Base-by-base conservation (phyloP, 495 filamentous ascomycete species). In the Penicillium verhagenii region DNA sequence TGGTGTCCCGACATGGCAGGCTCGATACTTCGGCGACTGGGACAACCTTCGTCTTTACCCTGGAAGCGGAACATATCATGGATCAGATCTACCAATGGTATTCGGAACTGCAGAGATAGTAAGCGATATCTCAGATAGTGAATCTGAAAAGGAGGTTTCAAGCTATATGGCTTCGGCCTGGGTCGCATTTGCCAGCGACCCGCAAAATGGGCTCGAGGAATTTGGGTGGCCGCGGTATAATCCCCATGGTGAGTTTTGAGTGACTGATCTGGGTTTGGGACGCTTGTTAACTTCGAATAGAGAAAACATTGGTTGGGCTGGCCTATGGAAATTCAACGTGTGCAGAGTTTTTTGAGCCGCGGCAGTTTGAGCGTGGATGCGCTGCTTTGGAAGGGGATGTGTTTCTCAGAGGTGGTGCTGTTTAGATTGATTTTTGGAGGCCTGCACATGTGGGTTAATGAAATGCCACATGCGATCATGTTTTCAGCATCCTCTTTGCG, bases 181-280 rank as follows among this genome's bases (percentile, higher is more conserved):
- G 79, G 75, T 71, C 3, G 71, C 76, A 1, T 83, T 85, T 54
- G 76, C 73, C 5, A 71, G 69, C 47, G 72, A 82, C 63, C 80
- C 80, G 6, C 23, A 50, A 7, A 63, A 66, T 18, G 80, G 77
- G 1, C 55, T 82, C 50, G 66, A 37, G 14, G 63, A 56, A 21
- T 68, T 72, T 48, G 72, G 72, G 8, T 78, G 75, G 76, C 69
- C 73, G 5, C 18, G 13, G 44, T 78, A 72, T 53, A 49, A 71
- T 42, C 40, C 63, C 6, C 48, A 52, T 49, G 52, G 63, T 63
- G 51, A 47, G 63, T 59, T 35, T 8, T 45, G 5, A 21, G 7
- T 47, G 19, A 4, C 21, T 29, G 28, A 26, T 24, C 2, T 47
- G 9, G n/a, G 4, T 45, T 25, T 9, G 8, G 25, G 16, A 45